phyloP scores from a whole-genome alignment of 2,329 filamentous ascomycete species.

The Talaromyces sp. region DNA sequence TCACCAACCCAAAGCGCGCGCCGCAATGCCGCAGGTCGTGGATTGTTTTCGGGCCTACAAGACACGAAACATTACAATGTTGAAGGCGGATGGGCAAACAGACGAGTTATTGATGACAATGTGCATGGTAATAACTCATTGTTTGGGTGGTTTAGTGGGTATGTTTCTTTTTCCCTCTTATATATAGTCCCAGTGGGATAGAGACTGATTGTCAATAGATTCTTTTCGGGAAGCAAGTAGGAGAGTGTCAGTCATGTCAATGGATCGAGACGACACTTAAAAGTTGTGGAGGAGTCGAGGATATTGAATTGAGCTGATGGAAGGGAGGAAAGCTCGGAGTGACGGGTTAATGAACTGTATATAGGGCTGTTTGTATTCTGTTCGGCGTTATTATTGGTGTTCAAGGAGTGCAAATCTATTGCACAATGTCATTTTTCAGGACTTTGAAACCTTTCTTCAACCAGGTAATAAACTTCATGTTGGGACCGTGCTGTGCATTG shows the following conservation, averaged over 20 bases:
- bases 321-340: too few relatives aligned
- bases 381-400: constrained; percentile 1
- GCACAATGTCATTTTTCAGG: not conserved
- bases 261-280: too few relatives aligned
- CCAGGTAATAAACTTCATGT: not conserved
- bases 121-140: not conserved
- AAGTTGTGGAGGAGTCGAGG: not conserved
- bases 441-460: not conserved
- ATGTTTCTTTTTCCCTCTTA: not conserved
- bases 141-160: constrained; percentile 8
- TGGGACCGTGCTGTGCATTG: too few relatives aligned
- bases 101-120: constrained; percentile 20
- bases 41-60: constrained; percentile 36
- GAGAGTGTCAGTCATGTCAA: too few relatives aligned
- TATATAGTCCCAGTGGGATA: not conserved
- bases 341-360: not conserved
- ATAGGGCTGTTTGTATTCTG: not conserved
- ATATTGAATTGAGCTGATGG: too few relatives aligned
- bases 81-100: constrained; percentile 32
- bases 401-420: not conserved
- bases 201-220: not conserved
- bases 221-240: constrained; percentile 1
- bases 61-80: constrained; percentile 37
- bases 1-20: constrained; percentile 15
- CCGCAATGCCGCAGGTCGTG: constrained; percentile 31